Evolutionary conservation across 495 filamentous ascomycete species (phyloP), one percentile per base, ranked within the genome.

Genomic region (Chlorociboria aeruginascens): DNA sequence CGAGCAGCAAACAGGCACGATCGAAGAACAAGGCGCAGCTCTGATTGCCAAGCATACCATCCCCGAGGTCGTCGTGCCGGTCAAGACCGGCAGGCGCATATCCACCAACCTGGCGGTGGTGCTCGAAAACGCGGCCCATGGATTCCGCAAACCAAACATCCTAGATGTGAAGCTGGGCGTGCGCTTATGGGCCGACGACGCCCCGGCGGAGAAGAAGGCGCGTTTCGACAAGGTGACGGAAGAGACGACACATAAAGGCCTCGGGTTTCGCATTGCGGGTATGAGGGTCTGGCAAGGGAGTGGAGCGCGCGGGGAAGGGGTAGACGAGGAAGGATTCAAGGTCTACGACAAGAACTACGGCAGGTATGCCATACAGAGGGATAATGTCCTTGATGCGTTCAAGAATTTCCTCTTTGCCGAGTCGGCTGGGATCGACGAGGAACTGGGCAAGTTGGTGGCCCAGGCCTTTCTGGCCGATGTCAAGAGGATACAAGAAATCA

Each of bases 321-420:
- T 55, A 40, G 65, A 74, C 43, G 66, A 62, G 33, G 69, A 75
- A 39, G 76, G 76, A 13, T 93, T 84, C 58, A 79, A 70, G 58
- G 74, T 83, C 14, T 97, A 86, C 58, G 82, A 89, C 63, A 98
- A 94, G 62, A 75, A 82, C 61, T 96, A 92, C 61, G 92, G 92
- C 17, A 78, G 87, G 31, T 49, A 60, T 33, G 64, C 70, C 1
- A 82, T 96, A 62, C 81, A 65, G 36, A 74, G 77, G 1, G 60
- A 79, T 8, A 93, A 84, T 58, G 73, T 95, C 34, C 70, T 76
- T 34, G 71, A 84, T 34, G 86, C 79, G n/a, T 82, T 95, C 53
- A 71, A 70, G 50, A 76, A 79, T 32, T 95, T 83, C 59, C 77
- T 95, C 32, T 79, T 78, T 35, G 75, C 82, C 45, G 64, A 76